Evolutionary conservation across 495 filamentous ascomycete genomes (phyloP).

Genomic region (Aspergillus indologenus): DNA sequence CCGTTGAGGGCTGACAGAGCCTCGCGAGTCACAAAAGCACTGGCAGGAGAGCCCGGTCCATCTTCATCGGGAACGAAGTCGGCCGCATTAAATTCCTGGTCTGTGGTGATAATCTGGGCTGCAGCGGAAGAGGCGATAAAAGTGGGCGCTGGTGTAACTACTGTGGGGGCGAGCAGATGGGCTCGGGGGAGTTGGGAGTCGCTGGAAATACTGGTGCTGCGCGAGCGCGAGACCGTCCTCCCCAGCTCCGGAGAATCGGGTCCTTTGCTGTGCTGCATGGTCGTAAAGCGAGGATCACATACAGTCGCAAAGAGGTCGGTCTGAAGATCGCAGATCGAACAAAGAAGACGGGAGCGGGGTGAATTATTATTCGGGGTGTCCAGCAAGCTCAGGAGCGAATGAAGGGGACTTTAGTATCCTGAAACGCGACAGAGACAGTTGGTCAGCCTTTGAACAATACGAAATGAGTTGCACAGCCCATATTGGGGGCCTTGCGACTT

Average conservation of each 20-base stretch:
- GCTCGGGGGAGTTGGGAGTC: constrained; percentile 40
- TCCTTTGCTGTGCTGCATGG: constrained; percentile 36
- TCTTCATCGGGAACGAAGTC: constrained; percentile 63
- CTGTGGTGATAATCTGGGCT: constrained; percentile 85
- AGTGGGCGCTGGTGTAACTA: constrained; percentile 73
- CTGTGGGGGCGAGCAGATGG: constrained; percentile 58
- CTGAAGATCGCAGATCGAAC: background rate
- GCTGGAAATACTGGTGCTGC: constrained; percentile 46
- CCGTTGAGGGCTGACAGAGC: constrained; percentile 82
- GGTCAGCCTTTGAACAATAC: constrained; percentile 12
- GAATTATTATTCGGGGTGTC: background rate
- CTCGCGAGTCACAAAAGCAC: constrained; percentile 68
- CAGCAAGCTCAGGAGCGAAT: background rate
- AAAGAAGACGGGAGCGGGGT: background rate
- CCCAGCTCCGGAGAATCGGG: constrained; percentile 34
- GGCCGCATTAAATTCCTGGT: constrained; percentile 72
- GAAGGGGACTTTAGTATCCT: constrained; percentile 11
- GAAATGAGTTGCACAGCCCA: constrained; percentile 10
- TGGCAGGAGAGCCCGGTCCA: constrained; percentile 51
- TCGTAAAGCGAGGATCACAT: constrained; percentile 12
- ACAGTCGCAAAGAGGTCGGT: background rate
- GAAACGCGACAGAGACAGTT: background rate
- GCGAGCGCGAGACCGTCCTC: constrained; percentile 36
- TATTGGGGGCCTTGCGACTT: constrained; percentile 9
- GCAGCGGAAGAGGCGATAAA: constrained; percentile 90